A percentile compares a stretch with the other conserved stretches of the same genome.
Conservation (phyloP, 768 basidiomycete genomes). For the Rhizopogon vinicolor region DNA sequence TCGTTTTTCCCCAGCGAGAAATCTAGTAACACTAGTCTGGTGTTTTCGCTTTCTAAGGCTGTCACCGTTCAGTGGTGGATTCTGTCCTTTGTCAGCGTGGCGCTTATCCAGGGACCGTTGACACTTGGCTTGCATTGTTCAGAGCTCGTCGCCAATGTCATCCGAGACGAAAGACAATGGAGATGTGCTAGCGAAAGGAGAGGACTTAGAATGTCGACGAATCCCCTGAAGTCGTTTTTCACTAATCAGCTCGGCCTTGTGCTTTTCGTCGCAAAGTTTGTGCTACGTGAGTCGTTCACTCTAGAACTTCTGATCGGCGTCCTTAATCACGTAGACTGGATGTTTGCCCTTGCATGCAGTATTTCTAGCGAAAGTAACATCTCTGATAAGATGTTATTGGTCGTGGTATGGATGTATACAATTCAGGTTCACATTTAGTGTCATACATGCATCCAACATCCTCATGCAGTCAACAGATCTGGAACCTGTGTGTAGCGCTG, state of each 20-base stretch:
- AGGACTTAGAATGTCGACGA: constrained; percentile 10
- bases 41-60: constrained; percentile 14
- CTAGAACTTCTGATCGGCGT: neutral
- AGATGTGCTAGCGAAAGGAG: constrained; percentile 14
- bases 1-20: constrained; percentile 18
- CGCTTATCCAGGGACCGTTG: constrained; percentile 22
- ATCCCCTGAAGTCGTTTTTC: constrained; percentile 20
- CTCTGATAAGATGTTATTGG: constrained; percentile 9
- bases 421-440: constrained; percentile 14
- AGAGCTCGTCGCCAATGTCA: constrained; percentile 22
- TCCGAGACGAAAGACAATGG: constrained; percentile 24
- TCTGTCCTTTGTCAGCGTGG: constrained; percentile 21
- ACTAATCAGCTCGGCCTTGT: constrained; percentile 13
- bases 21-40: constrained; percentile 6
- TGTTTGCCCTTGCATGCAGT: constrained; percentile 24
- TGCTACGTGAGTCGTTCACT: constrained; percentile 17
- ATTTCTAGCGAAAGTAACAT: constrained; percentile 13
- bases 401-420: constrained; percentile 25
- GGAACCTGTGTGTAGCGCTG: constrained; percentile 16
- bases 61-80: constrained; percentile 20
- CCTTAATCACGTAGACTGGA: constrained; percentile 20
- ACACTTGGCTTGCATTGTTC: constrained; percentile 25
- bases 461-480: constrained; percentile 11
- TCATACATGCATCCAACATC: neutral
- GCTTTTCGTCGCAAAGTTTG: constrained; percentile 15